Conservation (phyloP, 768 basidiomycete species). For the Russula griseocarnosa region DNA sequence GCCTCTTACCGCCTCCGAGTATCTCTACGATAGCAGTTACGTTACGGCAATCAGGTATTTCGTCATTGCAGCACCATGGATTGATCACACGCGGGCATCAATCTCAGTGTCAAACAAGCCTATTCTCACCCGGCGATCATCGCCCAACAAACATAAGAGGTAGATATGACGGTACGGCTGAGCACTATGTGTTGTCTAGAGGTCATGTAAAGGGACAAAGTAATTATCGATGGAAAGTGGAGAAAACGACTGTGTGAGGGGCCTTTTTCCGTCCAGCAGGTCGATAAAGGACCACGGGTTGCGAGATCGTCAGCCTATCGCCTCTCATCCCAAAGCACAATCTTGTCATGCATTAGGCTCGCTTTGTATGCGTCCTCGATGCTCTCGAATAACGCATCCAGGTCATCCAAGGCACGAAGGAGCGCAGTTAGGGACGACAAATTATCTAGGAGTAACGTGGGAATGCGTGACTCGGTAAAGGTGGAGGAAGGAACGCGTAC, state of each 20-base stretch:
- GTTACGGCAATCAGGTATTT: too few species aligned
- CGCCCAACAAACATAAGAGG: background rate
- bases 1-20: too few species aligned
- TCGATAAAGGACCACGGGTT: background rate
- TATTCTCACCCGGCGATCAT: background rate
- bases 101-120: background rate
- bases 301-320: constrained; percentile 37
- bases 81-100: too few species aligned
- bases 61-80: too few species aligned
- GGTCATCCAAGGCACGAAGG: constrained; percentile 66
- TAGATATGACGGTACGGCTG: background rate
- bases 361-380: constrained; percentile 64
- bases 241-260: background rate
- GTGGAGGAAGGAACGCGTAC: constrained; percentile 47
- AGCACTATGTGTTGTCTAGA: background rate
- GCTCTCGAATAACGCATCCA: constrained; percentile 70
- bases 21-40: too few species aligned
- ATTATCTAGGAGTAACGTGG: constrained; percentile 50
- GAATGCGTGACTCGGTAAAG: background rate
- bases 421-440: constrained; percentile 84
- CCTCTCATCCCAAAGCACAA: constrained; percentile 68
- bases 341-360: constrained; percentile 52
- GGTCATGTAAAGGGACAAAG: background rate
- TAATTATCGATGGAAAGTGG: background rate
- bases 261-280: background rate